Evolutionary conservation across 306 rosid genomes (phyloP), one percentile per base, ranked within the genome.

Genomic region (Senna siamea): DNA sequence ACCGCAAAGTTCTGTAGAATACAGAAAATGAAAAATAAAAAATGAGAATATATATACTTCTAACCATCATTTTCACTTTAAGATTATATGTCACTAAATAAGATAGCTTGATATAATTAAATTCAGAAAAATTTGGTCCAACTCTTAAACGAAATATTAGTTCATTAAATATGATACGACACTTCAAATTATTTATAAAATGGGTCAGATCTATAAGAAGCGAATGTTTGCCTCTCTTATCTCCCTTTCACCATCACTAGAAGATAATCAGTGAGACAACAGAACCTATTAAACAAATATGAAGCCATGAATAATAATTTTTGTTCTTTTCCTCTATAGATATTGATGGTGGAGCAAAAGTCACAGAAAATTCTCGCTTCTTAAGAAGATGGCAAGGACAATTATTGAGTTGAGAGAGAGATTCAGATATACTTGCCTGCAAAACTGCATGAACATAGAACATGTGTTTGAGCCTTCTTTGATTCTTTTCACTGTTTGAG

Each of bases 341-440:
- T 72, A 68, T 50, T 77, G 64, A 63, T 56, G 66, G 34, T 76
- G n/a, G 73, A 72, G 57, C 63, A 17, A 61, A 40, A 64, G 34
- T 44, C 19, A 75, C 20, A 53, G 19, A 9, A 54, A 30, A 32
- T 2, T 13, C 13, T 74, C 22, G 8, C 13, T 61, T 2, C 9
- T 64, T 20, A 43, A 9, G 51, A 9, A 54, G 13, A 40, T 9
- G 71, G 13, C n/a, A 26, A 26, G 30, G 30, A 26, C 30, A 26
- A 26, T 26, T 1, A 26, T 26, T 26, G 59, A 60, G 48, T n/a
- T n/a, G n/a, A n/a, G n/a, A n/a, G n/a, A n/a, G n/a, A n/a, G n/a
- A n/a, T n/a, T n/a, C n/a, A n/a, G n/a, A n/a, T 67, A 74, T 71
- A 86, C 93, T 81, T 81, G 79, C 98, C 97, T 93, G 96, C 43